A percentile compares a stretch with the other conserved stretches of the same genome.
Conservation (phyloP, 306 rosid species). For the Prunus mongolica region DNA sequence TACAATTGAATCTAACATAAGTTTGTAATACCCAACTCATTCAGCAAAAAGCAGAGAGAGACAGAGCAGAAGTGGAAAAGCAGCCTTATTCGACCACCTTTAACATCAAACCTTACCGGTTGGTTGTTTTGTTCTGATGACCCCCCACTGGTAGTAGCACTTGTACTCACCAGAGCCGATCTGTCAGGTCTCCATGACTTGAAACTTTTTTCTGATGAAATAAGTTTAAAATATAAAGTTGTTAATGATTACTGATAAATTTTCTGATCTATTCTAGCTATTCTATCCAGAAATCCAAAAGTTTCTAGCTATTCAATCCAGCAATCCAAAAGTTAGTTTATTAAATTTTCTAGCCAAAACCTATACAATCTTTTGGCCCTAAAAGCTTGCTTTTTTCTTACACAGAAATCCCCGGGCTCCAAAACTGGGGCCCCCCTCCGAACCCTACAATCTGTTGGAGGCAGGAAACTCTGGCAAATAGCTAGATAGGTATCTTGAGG, state of each 20-base stretch:
- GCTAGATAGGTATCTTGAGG: background rate
- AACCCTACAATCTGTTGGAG: background rate
- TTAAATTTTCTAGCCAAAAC: background rate
- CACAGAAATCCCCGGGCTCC: background rate
- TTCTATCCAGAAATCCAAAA: background rate
- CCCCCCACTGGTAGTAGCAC: slow-evolving; percentile 21
- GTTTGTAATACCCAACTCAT: slow-evolving; percentile 18
- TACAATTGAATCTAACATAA: slow-evolving; percentile 35
- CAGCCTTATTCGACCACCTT: slow-evolving; percentile 10
- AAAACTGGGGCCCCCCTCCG: background rate
- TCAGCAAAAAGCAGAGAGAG: slow-evolving; percentile 8
- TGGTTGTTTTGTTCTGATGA: slow-evolving; percentile 38
- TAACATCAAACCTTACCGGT: slow-evolving; percentile 42
- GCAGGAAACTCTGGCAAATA: background rate
- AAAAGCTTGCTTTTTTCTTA: background rate
- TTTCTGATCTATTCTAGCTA: background rate
- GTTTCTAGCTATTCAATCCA: background rate
- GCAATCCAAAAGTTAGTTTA: background rate
- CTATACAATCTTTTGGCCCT: background rate
- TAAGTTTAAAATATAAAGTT: background rate
- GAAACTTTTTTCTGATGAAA: slow-evolving; percentile 51
- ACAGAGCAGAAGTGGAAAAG: slow-evolving; percentile 2
- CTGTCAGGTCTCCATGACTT: slow-evolving; percentile 62
- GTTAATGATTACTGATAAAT: background rate
- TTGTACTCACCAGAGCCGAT: slow-evolving; percentile 29